Percentiles rank a stretch among this genome's conserved stretches.
Evolutionary conservation across 805 yeast species (phyloP).

Genomic region (Yarrowia osloensis): DNA sequence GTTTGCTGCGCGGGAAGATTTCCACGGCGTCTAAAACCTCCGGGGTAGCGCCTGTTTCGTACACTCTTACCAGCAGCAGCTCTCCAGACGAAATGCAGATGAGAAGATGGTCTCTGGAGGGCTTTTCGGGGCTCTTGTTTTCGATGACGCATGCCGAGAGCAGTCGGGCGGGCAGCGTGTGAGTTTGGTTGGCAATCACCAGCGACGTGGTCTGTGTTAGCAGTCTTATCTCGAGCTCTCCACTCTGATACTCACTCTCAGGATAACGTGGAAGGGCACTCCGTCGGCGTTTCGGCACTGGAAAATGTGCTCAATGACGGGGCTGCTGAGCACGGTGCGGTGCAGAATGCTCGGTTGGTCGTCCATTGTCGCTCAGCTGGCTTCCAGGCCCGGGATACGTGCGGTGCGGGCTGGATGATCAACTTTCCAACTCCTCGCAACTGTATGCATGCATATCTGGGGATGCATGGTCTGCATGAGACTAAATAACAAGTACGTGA

Average conservation of each 20-base stretch:
- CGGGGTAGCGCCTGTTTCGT: conserved; percentile 10
- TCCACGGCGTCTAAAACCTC: not conserved
- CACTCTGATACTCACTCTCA: not conserved
- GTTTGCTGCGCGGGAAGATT: not conserved
- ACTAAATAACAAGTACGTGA: no score
- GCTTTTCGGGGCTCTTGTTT: not conserved
- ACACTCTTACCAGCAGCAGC: conserved; percentile 16
- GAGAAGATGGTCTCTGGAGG: conserved; percentile 10
- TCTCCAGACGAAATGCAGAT: conserved; percentile 4
- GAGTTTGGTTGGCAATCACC: conserved; percentile 11
- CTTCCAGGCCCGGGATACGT: not conserved
- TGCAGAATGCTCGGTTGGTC: conserved; percentile 23
- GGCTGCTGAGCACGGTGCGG: conserved; percentile 16
- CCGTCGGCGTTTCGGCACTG: conserved; percentile 16
- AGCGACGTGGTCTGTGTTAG: conserved; percentile 25
- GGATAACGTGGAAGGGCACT: conserved; percentile 15
- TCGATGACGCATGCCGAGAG: conserved; percentile 6
- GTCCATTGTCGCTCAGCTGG: not conserved
- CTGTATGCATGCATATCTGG: not conserved
- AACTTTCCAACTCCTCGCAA: no score
- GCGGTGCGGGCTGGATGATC: no score
- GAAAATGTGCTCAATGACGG: conserved; percentile 26
- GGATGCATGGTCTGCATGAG: not conserved
- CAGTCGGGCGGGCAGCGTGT: conserved; percentile 2
- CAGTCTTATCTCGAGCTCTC: not conserved